phyloP scores from a whole-genome alignment of 441 rosid species.

The Metrosideros polymorpha region DNA sequence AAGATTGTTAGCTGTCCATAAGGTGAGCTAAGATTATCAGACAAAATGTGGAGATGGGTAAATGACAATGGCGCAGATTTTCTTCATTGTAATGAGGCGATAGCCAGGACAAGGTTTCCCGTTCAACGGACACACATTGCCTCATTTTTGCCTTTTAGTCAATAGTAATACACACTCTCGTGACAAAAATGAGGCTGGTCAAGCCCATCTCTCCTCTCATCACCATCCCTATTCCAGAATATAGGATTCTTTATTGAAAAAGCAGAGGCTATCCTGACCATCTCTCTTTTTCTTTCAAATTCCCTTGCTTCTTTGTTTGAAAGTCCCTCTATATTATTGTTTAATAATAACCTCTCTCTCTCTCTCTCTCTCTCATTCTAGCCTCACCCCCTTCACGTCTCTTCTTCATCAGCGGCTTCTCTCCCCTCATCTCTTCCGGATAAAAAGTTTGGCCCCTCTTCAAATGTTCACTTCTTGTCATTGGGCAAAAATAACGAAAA shows the following conservation, averaged over 20 bases:
- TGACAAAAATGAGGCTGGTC: not conserved
- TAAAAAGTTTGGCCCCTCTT: not conserved
- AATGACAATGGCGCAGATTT: constrained; percentile 37
- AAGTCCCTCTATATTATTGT: not conserved
- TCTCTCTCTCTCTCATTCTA: not conserved
- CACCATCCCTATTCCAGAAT: constrained; percentile 8
- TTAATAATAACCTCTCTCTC: not conserved
- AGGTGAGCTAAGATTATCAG: not conserved
- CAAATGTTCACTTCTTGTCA: not conserved
- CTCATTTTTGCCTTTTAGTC: not conserved
- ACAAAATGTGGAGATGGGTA: not conserved
- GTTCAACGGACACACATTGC: constrained; percentile 43
- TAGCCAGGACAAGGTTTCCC: constrained; percentile 51
- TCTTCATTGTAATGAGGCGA: constrained; percentile 43
- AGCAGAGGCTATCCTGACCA: not conserved
- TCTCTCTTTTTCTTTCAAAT: constrained; percentile 1
- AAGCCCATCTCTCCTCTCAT: constrained; percentile 3
- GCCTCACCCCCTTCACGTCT: not conserved
- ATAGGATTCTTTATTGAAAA: not conserved
- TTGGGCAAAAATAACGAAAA: not conserved
- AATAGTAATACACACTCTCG: not conserved
- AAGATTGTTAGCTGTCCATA: not conserved
- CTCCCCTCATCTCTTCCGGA: not conserved
- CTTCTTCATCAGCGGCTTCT: not conserved
- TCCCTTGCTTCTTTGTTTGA: not conserved